Evolutionary conservation across 2,329 filamentous ascomycete species (phyloP), one percentile per base, ranked within the genome.

Genomic region (Calonectria multiphialidica): DNA sequence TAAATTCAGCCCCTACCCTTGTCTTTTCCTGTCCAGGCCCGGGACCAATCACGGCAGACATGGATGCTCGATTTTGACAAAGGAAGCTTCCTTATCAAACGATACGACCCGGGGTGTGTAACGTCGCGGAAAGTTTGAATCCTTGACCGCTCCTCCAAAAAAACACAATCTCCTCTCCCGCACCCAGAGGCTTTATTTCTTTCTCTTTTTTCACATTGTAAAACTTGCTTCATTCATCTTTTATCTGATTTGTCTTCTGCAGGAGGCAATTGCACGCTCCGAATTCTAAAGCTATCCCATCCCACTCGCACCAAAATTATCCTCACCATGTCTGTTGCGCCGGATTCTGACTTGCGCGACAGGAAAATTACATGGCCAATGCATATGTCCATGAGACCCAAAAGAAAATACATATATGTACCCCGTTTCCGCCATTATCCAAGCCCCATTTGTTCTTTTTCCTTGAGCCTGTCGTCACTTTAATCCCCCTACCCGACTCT

Each of bases 401-500:
- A 10, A 37, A 37, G 33, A 40, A 23, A 25, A 25, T 40, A 16
- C 18, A 23, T 40, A 12, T 18, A 23, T 28, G 2, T 21, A 21
- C 33, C 13, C 21, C 21, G 49, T 28, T 23, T 53, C 49, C 15
- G 7, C 21, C 15, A 6, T 57, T 44, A 3, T 21, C 37, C 37
- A 13, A 30, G 30, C 4, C 49, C 25, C 53, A 55, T 47, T 28
- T 57, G 40, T 23, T n/a, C 57, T 6, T 7, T 61, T 53, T 40
- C 62, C n/a, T 59, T 42, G 37, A 37, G 9, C 35, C 35, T 66
- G 66, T 64, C 61, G 30, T 59, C 49, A 50, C 25, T n/a, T n/a
- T 37, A 25, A 30, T 30, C n/a, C 40, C 37, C 71, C 35, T n/a
- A n/a, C n/a, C 42, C 21, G 35, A 4, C 55, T 5, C 63, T 77